A percentile compares a stretch with the other conserved stretches of the same genome.
Conservation (phyloP, 2,329 filamentous ascomycete genomes). For the Aaosphaeria pasadenensis region DNA sequence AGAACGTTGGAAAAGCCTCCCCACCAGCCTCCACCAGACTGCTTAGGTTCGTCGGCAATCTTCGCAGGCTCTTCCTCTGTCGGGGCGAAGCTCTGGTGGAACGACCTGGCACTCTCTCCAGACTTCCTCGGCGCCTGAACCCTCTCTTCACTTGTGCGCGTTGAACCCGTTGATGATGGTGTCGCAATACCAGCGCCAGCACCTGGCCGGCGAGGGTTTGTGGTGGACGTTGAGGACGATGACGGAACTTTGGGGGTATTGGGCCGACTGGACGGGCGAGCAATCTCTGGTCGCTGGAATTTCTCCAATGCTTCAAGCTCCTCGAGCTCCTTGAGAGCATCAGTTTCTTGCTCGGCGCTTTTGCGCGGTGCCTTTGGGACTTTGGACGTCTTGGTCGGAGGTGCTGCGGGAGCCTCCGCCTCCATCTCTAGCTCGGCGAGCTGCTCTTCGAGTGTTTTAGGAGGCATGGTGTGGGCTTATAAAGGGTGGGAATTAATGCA, state of each 20-base stretch:
- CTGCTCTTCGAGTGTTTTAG: conserved; percentile 46
- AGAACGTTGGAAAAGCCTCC: conserved; percentile 72
- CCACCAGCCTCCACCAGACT: conserved; percentile 28
- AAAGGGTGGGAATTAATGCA: not conserved
- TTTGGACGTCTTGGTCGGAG: conserved; percentile 41
- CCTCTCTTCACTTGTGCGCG: conserved; percentile 60
- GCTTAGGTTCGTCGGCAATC: conserved; percentile 52
- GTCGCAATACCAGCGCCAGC: conserved; percentile 22
- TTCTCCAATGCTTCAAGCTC: conserved; percentile 56
- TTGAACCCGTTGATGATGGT: conserved; percentile 38
- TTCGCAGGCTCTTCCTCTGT: conserved; percentile 46
- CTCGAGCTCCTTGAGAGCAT: conserved; percentile 85
- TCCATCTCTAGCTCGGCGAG: conserved; percentile 43
- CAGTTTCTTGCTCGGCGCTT: conserved; percentile 51
- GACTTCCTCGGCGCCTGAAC: conserved; percentile 61
- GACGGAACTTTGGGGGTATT: conserved; percentile 71
- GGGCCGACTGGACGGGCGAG: conserved; percentile 63
- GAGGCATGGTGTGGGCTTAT: conserved; percentile 21
- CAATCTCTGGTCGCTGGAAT: conserved; percentile 55
- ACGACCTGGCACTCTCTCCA: conserved; percentile 70
- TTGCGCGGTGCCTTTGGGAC: conserved; percentile 42
- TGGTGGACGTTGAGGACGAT: conserved; percentile 39
- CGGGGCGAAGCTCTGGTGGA: conserved; percentile 69
- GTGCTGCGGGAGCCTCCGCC: conserved; percentile 29
- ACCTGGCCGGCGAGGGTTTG: conserved; percentile 27